Evolutionary conservation across 768 basidiomycete species (phyloP).

Genomic region (Chlorophyllum brunneum): DNA sequence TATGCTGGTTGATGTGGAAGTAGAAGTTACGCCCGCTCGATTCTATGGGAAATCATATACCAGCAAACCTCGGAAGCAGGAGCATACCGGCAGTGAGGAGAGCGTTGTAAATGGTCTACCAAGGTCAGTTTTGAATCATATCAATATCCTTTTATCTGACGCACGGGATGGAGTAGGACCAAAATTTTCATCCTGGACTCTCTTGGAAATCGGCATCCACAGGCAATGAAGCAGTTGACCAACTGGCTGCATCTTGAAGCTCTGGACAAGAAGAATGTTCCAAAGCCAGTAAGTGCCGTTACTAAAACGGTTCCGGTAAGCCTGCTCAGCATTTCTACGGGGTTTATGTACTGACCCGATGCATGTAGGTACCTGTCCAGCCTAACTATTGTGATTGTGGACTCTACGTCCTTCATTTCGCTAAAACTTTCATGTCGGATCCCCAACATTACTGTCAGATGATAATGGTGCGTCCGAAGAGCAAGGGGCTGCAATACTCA

Average conservation of each 20-base stretch:
- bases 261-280: constrained; percentile 54
- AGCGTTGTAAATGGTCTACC: not conserved
- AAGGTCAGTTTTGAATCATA: not conserved
- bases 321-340: constrained; percentile 1
- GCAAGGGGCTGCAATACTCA: not conserved
- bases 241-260: constrained; percentile 78
- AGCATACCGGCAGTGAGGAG: not conserved
- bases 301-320: constrained; percentile 53
- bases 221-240: constrained; percentile 56
- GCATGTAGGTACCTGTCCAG: constrained; percentile 80
- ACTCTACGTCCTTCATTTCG: constrained; percentile 86
- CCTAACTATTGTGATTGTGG: constrained; percentile 93
- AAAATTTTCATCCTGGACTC: constrained; percentile 91
- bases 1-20: not conserved
- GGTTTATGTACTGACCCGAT: not conserved
- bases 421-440: constrained; percentile 66
- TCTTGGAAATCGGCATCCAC: constrained; percentile 66
- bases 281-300: constrained; percentile 32
- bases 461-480: constrained; percentile 39
- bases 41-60: constrained; percentile 6
- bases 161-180: constrained; percentile 43
- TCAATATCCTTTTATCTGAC: not conserved
- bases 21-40: constrained; percentile 3
- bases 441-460: constrained; percentile 47
- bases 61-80: not conserved